Evolutionary conservation across 108 stramenopile species (phyloP).

Genomic region (Licmophora abbreviata): DNA sequence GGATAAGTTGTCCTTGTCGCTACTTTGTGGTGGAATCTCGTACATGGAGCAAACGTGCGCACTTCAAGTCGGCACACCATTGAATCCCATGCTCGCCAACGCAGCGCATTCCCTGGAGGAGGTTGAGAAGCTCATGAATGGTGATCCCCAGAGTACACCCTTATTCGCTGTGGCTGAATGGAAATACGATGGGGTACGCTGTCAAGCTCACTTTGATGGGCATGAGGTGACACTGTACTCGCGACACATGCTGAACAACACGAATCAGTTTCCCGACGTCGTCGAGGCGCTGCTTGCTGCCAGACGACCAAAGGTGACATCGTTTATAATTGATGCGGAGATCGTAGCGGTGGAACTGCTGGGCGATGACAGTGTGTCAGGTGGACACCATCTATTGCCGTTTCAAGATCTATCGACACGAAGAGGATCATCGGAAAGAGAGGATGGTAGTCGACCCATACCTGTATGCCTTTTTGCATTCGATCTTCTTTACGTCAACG

Average conservation of each 20-base stretch:
- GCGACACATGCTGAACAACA: conserved; percentile 73
- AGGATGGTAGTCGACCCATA: conserved; percentile 27
- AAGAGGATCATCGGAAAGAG: conserved; percentile 22
- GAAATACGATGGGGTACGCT: conserved; percentile 90
- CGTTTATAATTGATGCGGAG: conserved; percentile 83
- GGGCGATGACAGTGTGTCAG: conserved; percentile 14
- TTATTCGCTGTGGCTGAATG: conserved; percentile 47
- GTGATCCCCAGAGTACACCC: background rate
- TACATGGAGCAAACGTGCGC: conserved; percentile 22
- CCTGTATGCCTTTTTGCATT: conserved; percentile 72
- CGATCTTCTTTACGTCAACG: conserved; percentile 82
- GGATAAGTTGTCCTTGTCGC: conserved; percentile 15
- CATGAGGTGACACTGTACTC: conserved; percentile 49
- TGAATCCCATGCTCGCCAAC: conserved; percentile 50
- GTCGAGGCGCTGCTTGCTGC: conserved; percentile 16
- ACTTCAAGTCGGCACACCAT: conserved; percentile 22
- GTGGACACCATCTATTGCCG: conserved; percentile 42
- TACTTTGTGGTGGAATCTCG: conserved; percentile 30
- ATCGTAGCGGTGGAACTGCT: conserved; percentile 61
- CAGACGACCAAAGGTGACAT: conserved; percentile 8
- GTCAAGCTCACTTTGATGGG: conserved; percentile 71
- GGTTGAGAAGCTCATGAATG: conserved; percentile 16
- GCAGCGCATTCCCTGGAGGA: conserved; percentile 34
- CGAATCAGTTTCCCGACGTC: conserved; percentile 75
- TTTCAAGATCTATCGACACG: conserved; percentile 68